A percentile compares a stretch with the other conserved stretches of the same genome.
These are phyloP conservation scores for Dendryphion nanum DNA, from an alignment of 2,329 filamentous ascomycete species.

Conservation along the genomic window DNA sequence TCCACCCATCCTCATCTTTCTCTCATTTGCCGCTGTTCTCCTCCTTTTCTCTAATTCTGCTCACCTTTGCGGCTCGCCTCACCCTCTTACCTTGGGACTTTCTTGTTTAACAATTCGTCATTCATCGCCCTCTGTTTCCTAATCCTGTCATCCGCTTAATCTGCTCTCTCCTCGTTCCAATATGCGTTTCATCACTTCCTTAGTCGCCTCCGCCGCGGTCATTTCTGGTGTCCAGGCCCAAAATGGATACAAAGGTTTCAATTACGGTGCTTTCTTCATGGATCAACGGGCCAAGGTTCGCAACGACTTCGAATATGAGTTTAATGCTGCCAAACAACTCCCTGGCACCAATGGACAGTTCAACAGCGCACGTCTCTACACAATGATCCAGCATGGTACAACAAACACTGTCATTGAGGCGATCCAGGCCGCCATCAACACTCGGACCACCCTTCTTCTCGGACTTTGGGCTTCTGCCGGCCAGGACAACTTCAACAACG, in stretches of 20 bases:
- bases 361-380: constrained; percentile 71
- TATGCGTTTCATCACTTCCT: constrained; percentile 36
- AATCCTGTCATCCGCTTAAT: neutral
- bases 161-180: constrained; percentile 1
- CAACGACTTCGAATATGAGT: constrained; percentile 68
- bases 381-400: constrained; percentile 69
- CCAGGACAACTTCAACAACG: constrained; percentile 63
- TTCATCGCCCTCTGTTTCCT: too few relatives aligned
- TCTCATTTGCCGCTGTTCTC: too few relatives aligned
- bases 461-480: constrained; percentile 80
- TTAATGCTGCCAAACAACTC: constrained; percentile 64
- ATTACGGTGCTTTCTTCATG: constrained; percentile 65
- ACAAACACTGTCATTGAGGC: constrained; percentile 63
- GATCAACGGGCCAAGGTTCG: constrained; percentile 61
- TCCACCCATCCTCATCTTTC: too few relatives aligned
- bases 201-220: constrained; percentile 38
- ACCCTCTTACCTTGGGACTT: too few relatives aligned
- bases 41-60: too few relatives aligned
- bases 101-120: too few relatives aligned
- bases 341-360: constrained; percentile 62
- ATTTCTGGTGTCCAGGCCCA: constrained; percentile 39
- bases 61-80: too few relatives aligned
- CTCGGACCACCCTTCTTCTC: constrained; percentile 74
- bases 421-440: constrained; percentile 79
- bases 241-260: constrained; percentile 59